Base-by-base conservation (phyloP, 2,329 filamentous ascomycete genomes). In the Aspergillus nomiae region DNA sequence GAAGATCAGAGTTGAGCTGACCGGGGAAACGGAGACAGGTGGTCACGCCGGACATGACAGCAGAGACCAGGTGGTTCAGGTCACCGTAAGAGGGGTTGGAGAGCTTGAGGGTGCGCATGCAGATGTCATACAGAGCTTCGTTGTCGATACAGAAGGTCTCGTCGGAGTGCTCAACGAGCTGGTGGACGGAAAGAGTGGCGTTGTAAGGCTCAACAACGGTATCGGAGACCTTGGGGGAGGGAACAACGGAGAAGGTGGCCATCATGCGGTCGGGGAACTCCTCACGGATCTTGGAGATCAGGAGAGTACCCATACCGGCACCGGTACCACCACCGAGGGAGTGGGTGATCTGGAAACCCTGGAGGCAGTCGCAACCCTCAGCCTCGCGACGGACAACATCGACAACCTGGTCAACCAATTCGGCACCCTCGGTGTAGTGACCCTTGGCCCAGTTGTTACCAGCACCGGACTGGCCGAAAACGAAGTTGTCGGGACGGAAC, bases 381-480 rank as follows among this genome's bases (percentile, higher is more conserved):
- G 95, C 94, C 88, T 99, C 95, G 77, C 95, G 94, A 80, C 95
- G 95, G 79, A 99, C 94, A 71, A 99, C 95, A 80, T 98, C 95
- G 74, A 99, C 89, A 73, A 99, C 95, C 78, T 97, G 88, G 86
- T 99, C 95, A 73, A 99, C 95, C 69, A 98, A 89, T 86, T 99
- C 95, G 74, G 95, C 95, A 89, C 95, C 95, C 87, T 99, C 95
- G 71, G 95, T 99, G 89, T 99, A 99, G 83, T 99, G 95, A 85
- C 95, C 95, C 90, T 98, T 99, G 83, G 95, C 95, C 95, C 95
- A 99, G 90, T 98, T 98, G 92, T 99, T 99, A 85, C 95, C 95
- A 82, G 95, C 95, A 88, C 95, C 94, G 76, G 95, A 98, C 87
- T 98, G 95, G 76, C 95, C 95, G 83, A 98, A 98, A 80, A 98